Conservation (phyloP, 2,329 filamentous ascomycete species). For the Apiospora hydei region DNA sequence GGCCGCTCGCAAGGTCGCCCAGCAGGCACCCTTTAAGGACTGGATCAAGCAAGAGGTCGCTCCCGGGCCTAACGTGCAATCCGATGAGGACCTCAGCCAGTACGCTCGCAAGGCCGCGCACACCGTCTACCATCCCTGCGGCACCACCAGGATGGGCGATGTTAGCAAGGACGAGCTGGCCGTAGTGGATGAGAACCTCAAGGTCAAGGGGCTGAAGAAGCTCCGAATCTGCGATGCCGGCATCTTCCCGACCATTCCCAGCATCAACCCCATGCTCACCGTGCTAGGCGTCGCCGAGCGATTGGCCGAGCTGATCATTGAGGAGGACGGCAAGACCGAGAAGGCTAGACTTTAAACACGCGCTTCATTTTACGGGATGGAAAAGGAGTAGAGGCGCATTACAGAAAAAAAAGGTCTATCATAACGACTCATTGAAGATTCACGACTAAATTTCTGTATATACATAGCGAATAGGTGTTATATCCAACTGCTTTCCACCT, state of each 20-base stretch:
- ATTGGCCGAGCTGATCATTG: conserved; percentile 82
- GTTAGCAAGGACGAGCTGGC: conserved; percentile 71
- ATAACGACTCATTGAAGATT: background rate
- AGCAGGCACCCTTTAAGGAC: conserved; percentile 78
- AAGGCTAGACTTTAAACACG: conserved; percentile 17
- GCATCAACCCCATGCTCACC: conserved; percentile 90
- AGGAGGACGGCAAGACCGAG: conserved; percentile 55
- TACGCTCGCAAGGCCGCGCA: conserved; percentile 84
- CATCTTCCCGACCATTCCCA: conserved; percentile 87
- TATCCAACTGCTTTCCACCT: background rate
- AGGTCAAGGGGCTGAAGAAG: conserved; percentile 74
- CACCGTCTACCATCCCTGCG: conserved; percentile 89
- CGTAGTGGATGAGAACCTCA: conserved; percentile 80
- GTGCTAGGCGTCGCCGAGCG: conserved; percentile 85
- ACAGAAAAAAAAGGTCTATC: background rate
- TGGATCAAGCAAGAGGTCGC: conserved; percentile 87
- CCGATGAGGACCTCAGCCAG: conserved; percentile 81
- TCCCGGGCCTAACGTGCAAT: conserved; percentile 75
- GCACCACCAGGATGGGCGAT: conserved; percentile 91
- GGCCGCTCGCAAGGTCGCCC: conserved; percentile 77
- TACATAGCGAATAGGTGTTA: conserved; percentile 20
- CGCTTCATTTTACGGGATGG: background rate
- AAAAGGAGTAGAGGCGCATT: background rate
- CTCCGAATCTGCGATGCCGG: conserved; percentile 86
- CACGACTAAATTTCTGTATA: conserved; percentile 10